Conservation (phyloP, 2,329 filamentous ascomycete genomes). For the Mycogone perniciosa region DNA sequence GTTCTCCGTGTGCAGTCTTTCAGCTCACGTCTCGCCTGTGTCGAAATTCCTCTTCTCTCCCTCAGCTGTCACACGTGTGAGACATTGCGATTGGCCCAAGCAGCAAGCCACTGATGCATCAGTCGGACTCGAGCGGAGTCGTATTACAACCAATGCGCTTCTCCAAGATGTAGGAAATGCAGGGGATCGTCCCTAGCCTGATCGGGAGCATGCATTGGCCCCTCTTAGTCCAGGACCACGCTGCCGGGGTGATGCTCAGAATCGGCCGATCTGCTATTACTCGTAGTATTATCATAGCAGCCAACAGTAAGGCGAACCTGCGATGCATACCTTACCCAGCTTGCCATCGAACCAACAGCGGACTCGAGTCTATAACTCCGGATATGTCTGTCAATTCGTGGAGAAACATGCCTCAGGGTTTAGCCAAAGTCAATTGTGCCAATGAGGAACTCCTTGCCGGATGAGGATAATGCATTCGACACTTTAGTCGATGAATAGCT, state of each 20-base stretch:
- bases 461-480: too few species aligned
- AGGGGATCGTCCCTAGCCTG: conserved; percentile 4
- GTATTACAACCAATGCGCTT: too few species aligned
- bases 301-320: too few species aligned
- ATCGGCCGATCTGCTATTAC: neutral
- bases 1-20: neutral
- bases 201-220: conserved; percentile 6
- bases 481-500: too few species aligned
- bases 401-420: too few species aligned
- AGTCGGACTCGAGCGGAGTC: neutral
- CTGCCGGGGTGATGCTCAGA: neutral
- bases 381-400: neutral
- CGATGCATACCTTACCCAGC: neutral
- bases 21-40: conserved; percentile 1
- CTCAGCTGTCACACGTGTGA: neutral
- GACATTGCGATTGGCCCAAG: neutral
- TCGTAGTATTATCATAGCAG: neutral
- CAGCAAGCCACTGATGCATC: conserved; percentile 6
- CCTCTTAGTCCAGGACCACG: conserved; percentile 6
- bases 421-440: too few species aligned
- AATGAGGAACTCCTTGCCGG: too few species aligned
- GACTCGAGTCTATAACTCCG: neutral
- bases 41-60: neutral
- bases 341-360: neutral
- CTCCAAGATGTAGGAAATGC: neutral